These are phyloP conservation scores for Puccinia novopanici DNA, from an alignment of 1,284 basidiomycete genomes.

Conservation along the genomic window DNA sequence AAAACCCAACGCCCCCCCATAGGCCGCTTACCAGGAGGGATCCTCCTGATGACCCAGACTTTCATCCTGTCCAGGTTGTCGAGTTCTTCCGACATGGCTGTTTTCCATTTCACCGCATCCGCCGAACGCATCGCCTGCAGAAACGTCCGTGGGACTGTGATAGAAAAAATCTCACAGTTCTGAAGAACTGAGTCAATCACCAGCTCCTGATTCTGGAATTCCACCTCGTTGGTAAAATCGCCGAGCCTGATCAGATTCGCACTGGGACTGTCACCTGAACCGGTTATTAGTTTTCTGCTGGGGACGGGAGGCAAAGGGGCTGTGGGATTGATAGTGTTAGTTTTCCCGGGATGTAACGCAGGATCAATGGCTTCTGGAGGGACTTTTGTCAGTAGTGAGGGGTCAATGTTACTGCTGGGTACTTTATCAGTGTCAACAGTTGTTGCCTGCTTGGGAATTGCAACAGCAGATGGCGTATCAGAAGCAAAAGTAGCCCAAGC, in stretches of 20 bases:
- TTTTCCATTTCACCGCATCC: background rate
- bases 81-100: too few relatives aligned
- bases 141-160: background rate
- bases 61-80: background rate
- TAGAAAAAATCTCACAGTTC: background rate
- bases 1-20: background rate
- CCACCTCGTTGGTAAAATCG: slow-evolving; percentile 1
- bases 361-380: too few relatives aligned
- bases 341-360: too few relatives aligned
- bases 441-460: too few relatives aligned
- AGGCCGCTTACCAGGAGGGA: background rate
- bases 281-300: background rate
- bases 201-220: background rate
- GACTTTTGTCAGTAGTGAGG: too few relatives aligned
- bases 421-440: too few relatives aligned
- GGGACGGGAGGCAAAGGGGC: background rate
- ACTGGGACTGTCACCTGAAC: background rate
- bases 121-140: background rate
- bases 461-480: background rate
- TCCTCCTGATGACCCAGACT: background rate
- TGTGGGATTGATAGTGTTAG: too few relatives aligned
- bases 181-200: background rate
- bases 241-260: background rate
- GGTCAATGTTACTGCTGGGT: too few relatives aligned
- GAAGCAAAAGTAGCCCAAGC: too few relatives aligned